phyloP scores from a whole-genome alignment of 768 basidiomycete species.

The Mycena amicta region DNA sequence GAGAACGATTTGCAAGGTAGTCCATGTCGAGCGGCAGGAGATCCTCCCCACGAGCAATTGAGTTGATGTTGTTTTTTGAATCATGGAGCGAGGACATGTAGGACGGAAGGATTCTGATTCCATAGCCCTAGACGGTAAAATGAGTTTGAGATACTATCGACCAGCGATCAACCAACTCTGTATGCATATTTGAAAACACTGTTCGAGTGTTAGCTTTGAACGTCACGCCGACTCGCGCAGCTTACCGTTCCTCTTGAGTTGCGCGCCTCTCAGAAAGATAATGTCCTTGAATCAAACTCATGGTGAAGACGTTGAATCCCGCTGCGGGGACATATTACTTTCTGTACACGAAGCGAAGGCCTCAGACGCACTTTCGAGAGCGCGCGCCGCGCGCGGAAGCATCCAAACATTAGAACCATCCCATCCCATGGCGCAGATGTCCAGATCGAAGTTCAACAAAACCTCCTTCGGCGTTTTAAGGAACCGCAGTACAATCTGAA shows the following conservation, averaged over 20 bases:
- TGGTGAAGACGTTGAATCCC: conserved; percentile 14
- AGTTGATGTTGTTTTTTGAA: background rate
- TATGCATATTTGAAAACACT: conserved; percentile 12
- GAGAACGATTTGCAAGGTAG: background rate
- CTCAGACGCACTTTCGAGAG: conserved; percentile 14
- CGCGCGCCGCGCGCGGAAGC: conserved; percentile 13
- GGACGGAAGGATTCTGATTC: conserved; percentile 1
- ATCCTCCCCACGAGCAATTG: background rate
- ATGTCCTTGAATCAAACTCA: conserved; percentile 14
- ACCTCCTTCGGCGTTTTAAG: conserved; percentile 7
- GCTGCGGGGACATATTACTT: background rate
- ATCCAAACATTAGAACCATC: conserved; percentile 12
- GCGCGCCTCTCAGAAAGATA: conserved; percentile 9
- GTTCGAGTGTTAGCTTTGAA: background rate
- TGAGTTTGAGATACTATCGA: background rate
- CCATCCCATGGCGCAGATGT: conserved; percentile 16
- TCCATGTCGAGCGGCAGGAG: conserved; percentile 7
- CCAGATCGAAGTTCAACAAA: conserved; percentile 16
- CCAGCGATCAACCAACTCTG: background rate
- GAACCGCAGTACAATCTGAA: conserved; percentile 12
- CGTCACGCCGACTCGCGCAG: no score
- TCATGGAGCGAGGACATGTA: background rate
- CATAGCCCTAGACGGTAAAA: background rate
- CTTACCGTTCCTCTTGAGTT: conserved; percentile 4
- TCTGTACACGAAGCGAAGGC: no score